Evolutionary conservation across 305 asterid genomes (phyloP).

Genomic region (Fraxinus baroniana): DNA sequence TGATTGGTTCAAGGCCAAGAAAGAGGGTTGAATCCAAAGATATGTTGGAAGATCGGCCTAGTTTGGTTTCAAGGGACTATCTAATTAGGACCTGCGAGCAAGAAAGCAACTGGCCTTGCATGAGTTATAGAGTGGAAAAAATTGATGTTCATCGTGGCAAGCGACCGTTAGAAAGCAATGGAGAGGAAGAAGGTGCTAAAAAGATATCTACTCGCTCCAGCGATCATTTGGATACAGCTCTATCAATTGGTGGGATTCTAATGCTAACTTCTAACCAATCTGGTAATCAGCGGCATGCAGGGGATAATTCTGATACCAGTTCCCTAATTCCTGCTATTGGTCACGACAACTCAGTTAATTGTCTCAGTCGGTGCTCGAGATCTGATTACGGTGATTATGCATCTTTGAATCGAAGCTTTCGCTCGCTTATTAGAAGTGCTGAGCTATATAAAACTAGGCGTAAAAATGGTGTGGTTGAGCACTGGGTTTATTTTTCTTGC

Average conservation of each 20-base stretch:
- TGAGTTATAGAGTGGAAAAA: conserved; percentile 57
- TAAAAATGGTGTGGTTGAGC: conserved; percentile 51
- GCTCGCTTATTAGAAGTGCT: conserved; percentile 53
- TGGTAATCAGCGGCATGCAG: conserved; percentile 25
- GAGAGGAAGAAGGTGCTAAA: conserved; percentile 38
- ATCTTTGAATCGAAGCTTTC: conserved; percentile 54
- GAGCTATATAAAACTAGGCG: conserved; percentile 58
- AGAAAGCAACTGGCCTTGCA: conserved; percentile 58
- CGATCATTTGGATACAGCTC: conserved; percentile 25
- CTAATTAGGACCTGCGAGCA: conserved; percentile 42
- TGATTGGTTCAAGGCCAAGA: conserved; percentile 22
- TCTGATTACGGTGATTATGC: conserved; percentile 61
- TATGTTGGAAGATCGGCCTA: conserved; percentile 77
- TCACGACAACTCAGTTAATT: conserved; percentile 62
- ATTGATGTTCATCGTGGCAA: conserved; percentile 48
- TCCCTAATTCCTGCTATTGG: conserved; percentile 59
- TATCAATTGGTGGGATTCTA: conserved; percentile 36
- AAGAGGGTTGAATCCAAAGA: conserved; percentile 41
- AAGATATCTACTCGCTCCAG: conserved; percentile 46
- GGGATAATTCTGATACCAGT: conserved; percentile 41
- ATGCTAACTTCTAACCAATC: conserved; percentile 24
- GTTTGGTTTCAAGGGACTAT: conserved; percentile 67
- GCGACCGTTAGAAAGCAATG: conserved; percentile 50
- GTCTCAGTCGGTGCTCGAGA: conserved; percentile 62
- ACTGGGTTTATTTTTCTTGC: conserved; percentile 80